Base-by-base conservation (phyloP, 495 filamentous ascomycete species). In the Penicilliopsis zonata region DNA sequence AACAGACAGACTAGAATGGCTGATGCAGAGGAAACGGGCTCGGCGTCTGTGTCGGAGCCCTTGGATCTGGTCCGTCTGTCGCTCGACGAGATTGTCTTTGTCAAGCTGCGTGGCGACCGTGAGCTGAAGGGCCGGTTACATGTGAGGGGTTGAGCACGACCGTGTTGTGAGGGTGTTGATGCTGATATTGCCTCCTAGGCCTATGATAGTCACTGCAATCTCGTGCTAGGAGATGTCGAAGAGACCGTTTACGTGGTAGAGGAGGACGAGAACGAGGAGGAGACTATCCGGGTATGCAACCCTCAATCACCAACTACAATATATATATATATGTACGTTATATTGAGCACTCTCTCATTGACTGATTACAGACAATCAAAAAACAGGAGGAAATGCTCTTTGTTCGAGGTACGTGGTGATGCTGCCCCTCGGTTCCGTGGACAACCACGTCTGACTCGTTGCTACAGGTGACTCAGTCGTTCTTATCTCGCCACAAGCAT, bases 381-480 rank as follows among this genome's bases (percentile, higher is more conserved):
- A 93, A 92, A 59, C 88, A 94, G 48, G 87, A 85, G 25, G 92
- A 96, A 51, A 99, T 96, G 90, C 62, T 99, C n/a, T 99, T 99
- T 49, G 90, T 98, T 16, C 67, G 90, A 80, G 90, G 88, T 93
- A 54, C 33, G 72, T 60, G n/a, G n/a, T n/a, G n/a, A n/a, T n/a
- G n/a, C n/a, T n/a, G n/a, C n/a, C 7, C 19, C 5, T 3, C 6
- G 14, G 18, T 8, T 3, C 7, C 13, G 4, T 21, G 3, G 18
- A 21, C 9, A 19, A 12, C 10, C 5, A 3, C 13, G 19, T n/a
- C 6, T n/a, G 13, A 19, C 30, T 18, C 21, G 29, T 29, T 22
- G 18, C 30, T 13, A 25, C 35, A 94, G 88, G 88, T 38, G 88
- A 98, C 52, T 94, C 86, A 22, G 88, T 98, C 15, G 90, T 98